Conservation (phyloP, 1,284 basidiomycete genomes). For the Austropuccinia psidii region DNA sequence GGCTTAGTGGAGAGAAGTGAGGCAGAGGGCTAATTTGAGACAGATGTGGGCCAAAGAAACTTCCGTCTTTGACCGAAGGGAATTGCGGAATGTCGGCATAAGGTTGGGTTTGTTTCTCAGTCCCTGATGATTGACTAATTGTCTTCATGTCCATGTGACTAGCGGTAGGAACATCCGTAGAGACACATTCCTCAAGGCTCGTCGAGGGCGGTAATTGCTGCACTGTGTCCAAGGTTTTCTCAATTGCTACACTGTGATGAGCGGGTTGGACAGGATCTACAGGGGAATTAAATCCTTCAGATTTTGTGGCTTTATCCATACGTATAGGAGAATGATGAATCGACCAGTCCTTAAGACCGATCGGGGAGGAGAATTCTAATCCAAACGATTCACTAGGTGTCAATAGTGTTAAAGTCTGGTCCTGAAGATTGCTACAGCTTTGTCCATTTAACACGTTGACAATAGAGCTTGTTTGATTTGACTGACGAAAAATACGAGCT, state of each 20-base stretch:
- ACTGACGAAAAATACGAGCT: constrained; percentile 1
- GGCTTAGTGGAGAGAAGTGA: background rate
- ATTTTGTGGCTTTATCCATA: background rate
- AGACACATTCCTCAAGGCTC: too few species aligned
- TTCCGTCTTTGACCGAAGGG: background rate
- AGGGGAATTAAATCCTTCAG: background rate
- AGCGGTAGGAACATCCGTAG: too few species aligned
- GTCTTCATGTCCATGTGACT: too few species aligned
- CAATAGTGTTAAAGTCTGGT: background rate
- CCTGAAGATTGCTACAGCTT: constrained; percentile 2
- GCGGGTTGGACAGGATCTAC: background rate
- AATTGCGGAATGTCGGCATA: background rate
- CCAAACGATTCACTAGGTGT: constrained; percentile 8
- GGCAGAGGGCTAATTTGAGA: background rate
- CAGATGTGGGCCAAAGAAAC: background rate
- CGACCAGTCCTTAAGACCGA: constrained; percentile 11
- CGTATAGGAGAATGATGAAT: constrained; percentile 1
- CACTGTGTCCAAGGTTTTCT: background rate
- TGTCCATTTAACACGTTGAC: constrained; percentile 3
- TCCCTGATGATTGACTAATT: background rate
- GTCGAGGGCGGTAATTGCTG: background rate
- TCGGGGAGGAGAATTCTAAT: constrained; percentile 14
- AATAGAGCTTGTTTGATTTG: background rate
- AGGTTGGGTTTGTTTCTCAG: too few species aligned
- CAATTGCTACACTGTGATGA: background rate